Conservation (phyloP, 176 grass and related monocot species). For the Metroxylon sagu region DNA sequence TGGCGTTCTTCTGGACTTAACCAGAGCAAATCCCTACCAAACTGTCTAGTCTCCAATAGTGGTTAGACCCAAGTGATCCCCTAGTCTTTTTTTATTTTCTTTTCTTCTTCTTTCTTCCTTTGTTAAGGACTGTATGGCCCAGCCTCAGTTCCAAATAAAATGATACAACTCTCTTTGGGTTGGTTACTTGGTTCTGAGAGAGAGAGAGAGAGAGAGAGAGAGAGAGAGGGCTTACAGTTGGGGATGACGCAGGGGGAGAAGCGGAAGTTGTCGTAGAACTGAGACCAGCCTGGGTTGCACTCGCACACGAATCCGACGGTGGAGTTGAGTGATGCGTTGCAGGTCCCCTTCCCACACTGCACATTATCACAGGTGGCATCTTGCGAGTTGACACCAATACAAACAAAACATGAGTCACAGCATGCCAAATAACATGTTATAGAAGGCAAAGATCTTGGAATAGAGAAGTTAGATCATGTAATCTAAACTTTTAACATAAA, state of each 20-base stretch:
- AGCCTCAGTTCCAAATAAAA: too few species aligned
- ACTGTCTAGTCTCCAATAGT: too few species aligned
- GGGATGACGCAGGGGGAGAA: constrained; percentile 89
- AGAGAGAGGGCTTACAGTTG: constrained; percentile 53
- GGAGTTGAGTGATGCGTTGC: constrained; percentile 28
- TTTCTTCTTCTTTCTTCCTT: too few species aligned
- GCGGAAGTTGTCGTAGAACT: constrained; percentile 52
- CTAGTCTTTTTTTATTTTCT: too few species aligned
- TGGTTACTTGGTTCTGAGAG: background rate
- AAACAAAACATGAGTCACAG: too few species aligned
- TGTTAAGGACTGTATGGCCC: too few species aligned
- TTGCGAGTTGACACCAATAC: constrained; percentile 1
- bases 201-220: background rate
- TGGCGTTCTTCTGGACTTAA: too few species aligned
- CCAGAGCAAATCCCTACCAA: too few species aligned
- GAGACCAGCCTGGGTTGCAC: constrained; percentile 63
- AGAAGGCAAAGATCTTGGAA: background rate
- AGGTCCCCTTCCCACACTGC: constrained; percentile 71
- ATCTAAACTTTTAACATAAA: too few species aligned
- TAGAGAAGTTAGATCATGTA: background rate
- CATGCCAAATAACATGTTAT: too few species aligned
- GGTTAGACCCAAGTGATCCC: too few species aligned
- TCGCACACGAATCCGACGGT: constrained; percentile 57
- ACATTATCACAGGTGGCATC: constrained; percentile 51
- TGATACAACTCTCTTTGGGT: too few species aligned